Percentiles rank a stretch among this genome's conserved stretches.
phyloP scores from a whole-genome alignment of 2,329 filamentous ascomycete species.

The Ophiocordyceps camponoti-saundersi region DNA sequence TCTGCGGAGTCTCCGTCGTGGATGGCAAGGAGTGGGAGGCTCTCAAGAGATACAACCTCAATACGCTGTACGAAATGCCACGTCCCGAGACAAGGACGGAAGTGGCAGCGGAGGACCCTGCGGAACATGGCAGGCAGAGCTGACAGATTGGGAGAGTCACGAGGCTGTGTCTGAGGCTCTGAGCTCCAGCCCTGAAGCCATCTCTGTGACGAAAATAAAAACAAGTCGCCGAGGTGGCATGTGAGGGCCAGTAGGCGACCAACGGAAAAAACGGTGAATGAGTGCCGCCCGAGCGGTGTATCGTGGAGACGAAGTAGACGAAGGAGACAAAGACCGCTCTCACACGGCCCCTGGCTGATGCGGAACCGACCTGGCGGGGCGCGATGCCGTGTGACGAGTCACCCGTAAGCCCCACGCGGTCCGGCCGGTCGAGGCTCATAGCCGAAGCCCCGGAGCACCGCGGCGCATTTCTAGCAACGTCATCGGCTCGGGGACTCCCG shows the following conservation, averaged over 20 bases:
- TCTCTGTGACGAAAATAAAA: not conserved
- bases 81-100: not conserved
- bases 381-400: not conserved
- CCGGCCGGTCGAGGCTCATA: not conserved
- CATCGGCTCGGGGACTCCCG: not conserved
- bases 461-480: not conserved
- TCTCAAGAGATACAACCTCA: constrained; percentile 62
- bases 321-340: not conserved
- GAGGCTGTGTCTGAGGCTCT: no score
- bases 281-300: not conserved
- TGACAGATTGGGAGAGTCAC: not conserved
- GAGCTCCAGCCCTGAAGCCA: not conserved
- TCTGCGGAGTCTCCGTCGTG: constrained; percentile 67
- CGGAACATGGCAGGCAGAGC: not conserved
- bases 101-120: not conserved
- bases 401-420: not conserved
- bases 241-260: not conserved
- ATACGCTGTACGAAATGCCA: constrained; percentile 43
- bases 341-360: not conserved
- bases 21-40: constrained; percentile 50
- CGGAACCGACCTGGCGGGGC: not conserved
- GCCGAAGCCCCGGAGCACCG: not conserved
- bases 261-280: not conserved
- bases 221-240: not conserved
- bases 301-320: not conserved